Percentiles rank a stretch among this genome's conserved stretches.
These are phyloP conservation scores for Dalbergia cultrata DNA, from an alignment of 306 rosid species.

Conservation along the genomic window DNA sequence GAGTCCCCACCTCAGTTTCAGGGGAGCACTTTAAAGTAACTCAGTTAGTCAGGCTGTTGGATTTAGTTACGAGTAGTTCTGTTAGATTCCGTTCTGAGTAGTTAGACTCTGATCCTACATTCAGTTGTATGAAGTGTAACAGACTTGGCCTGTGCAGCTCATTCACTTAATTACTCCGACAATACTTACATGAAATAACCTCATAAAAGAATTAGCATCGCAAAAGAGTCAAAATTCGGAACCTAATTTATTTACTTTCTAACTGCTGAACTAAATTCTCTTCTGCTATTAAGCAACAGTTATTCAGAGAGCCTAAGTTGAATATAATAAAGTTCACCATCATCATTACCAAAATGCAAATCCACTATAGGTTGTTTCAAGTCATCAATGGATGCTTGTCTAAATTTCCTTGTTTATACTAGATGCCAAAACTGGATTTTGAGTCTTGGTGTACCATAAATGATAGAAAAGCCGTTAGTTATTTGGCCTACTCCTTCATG, in stretches of 20 bases:
- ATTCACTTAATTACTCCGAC: too few species aligned
- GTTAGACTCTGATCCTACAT: too few species aligned
- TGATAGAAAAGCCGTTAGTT: too few species aligned
- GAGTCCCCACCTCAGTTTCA: too few species aligned
- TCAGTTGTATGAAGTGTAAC: too few species aligned
- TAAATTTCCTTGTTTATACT: constrained; percentile 17
- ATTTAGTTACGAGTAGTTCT: too few species aligned
- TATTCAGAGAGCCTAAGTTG: constrained; percentile 15
- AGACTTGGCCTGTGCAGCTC: too few species aligned
- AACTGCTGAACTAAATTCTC: constrained; percentile 6
- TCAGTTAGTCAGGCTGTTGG: too few species aligned
- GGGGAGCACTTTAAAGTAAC: too few species aligned
- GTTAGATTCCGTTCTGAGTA: too few species aligned
- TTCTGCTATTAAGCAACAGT: constrained; percentile 8
- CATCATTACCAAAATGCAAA: constrained; percentile 27
- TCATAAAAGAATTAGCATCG: constrained; percentile 14
- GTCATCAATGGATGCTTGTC: constrained; percentile 1
- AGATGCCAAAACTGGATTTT: constrained; percentile 14
- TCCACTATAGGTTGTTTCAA: constrained; percentile 1
- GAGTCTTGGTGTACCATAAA: too few species aligned
- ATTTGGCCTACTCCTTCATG: too few species aligned
- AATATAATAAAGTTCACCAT: constrained; percentile 12
- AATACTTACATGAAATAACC: constrained; percentile 22
- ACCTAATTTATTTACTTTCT: background rate
- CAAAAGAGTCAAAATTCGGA: constrained; percentile 4